Base-by-base conservation (phyloP, 2,329 filamentous ascomycete species). In the Phaeosphaeria sp. region DNA sequence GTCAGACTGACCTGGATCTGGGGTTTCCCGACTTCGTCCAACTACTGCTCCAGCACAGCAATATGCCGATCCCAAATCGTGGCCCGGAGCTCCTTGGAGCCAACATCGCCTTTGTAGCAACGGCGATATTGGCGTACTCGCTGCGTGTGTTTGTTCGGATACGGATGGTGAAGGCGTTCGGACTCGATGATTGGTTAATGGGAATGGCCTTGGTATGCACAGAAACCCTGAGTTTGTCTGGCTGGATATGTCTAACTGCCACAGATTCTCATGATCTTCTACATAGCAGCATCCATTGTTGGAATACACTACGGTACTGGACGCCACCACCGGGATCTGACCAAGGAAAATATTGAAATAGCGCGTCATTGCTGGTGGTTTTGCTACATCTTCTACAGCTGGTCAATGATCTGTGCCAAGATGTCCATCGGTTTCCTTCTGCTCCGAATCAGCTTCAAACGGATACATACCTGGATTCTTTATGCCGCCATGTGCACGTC, bases 401-500 rank as follows among this genome's bases (percentile, higher is more conserved):
- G 59, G 25, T 64, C 71, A 1, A 75, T 73, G 72, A 71, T 74
- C n/a, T 59, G 59, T 43, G 71, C 72, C 13, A 76, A 76, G 49
- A 50, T 75, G 21, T 75, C 73, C 0, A 75, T 76, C 30, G 72
- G 73, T 1, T 72, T 62, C 50, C 70, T 75, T 23, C 58, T 75
- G 11, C 56, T 76, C 13, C 67, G 74, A 6, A 73, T 76, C 39
- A 67, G 71, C 18, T 52, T 74, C 47, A 67, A 63, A 5, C 69
- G 61, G 23, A 25, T 73, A 0, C 73, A 76, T 54, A 64, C 66
- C 30, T 74, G 64, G 64, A 75, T 80, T 55, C 76, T 82, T 55
- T 76, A 74, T 53, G 30, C 66, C 1, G 74, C 79, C 30, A 80
- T 79, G 64, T 42, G 62, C n/a, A 59, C 73, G 6, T 73, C 73